A percentile compares a stretch with the other conserved stretches of the same genome.
Conservation (phyloP, 441 rosid genomes). For the Euphorbia schlechtendalii region DNA sequence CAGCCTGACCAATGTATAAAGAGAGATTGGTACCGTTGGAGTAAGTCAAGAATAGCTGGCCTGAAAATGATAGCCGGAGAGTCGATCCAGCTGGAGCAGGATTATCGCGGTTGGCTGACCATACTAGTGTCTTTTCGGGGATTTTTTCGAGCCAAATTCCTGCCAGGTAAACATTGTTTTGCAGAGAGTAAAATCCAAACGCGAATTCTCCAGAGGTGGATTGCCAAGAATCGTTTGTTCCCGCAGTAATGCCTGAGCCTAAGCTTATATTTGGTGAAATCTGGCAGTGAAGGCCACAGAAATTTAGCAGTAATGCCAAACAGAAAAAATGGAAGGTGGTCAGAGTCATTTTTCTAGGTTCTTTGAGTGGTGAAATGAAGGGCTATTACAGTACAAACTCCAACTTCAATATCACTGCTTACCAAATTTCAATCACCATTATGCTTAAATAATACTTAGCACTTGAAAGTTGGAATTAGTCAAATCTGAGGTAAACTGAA, state of each 20-base stretch:
- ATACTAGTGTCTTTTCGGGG: slow-evolving; percentile 22
- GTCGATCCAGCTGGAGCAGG: slow-evolving; percentile 32
- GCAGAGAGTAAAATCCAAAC: slow-evolving; percentile 27
- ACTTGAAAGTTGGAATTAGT: too few species aligned
- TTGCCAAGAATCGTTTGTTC: slow-evolving; percentile 25
- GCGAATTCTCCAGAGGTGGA: slow-evolving; percentile 38
- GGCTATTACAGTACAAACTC: too few species aligned
- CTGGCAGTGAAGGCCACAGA: slow-evolving; percentile 11
- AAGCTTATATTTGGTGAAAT: slow-evolving; percentile 13
- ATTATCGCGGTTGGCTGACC: slow-evolving; percentile 27
- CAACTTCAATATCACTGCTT: too few species aligned
- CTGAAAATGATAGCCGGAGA: slow-evolving; percentile 15
- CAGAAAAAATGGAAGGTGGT: neutral
- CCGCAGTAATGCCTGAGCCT: slow-evolving; percentile 27
- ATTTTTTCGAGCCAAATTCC: slow-evolving; percentile 17
- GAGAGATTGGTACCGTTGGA: slow-evolving; percentile 8
- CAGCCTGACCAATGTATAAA: slow-evolving; percentile 11
- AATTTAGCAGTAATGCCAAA: slow-evolving; percentile 8
- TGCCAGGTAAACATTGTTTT: slow-evolving; percentile 10
- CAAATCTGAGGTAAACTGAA: too few species aligned
- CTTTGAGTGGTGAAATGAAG: neutral
- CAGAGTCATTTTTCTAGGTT: slow-evolving; percentile 1
- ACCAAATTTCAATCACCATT: too few species aligned
- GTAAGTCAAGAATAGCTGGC: slow-evolving; percentile 22
- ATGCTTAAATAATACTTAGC: too few species aligned